A percentile compares a stretch with the other conserved stretches of the same genome.
phyloP scores from a whole-genome alignment of 73 alveolate species.

The Paramecium bursaria region DNA sequence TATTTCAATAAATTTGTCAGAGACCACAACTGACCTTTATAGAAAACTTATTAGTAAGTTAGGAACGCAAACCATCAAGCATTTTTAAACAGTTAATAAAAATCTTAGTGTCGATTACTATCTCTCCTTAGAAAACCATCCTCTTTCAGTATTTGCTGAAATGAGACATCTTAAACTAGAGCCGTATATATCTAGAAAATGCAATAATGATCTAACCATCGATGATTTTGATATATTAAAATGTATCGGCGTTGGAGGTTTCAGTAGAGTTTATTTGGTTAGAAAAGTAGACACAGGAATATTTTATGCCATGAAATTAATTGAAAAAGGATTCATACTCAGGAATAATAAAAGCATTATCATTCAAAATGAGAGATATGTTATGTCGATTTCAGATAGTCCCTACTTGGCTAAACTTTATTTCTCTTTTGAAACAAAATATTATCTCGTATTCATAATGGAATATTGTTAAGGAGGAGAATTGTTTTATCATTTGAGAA shows the following conservation, averaged over 20 bases:
- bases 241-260: conserved; percentile 60
- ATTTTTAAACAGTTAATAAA: conserved; percentile 21
- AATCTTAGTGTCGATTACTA: conserved; percentile 28
- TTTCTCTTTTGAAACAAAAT: conserved; percentile 68
- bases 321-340: conserved; percentile 40
- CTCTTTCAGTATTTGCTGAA: conserved; percentile 45
- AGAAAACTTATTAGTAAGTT: conserved; percentile 15
- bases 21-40: conserved; percentile 16
- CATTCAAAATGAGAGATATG: conserved; percentile 54
- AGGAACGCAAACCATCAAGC: background rate
- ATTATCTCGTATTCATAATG: conserved; percentile 74
- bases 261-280: conserved; percentile 25
- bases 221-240: conserved; percentile 8
- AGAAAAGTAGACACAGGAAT: conserved; percentile 30
- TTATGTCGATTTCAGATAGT: conserved; percentile 13
- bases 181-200: conserved; percentile 11
- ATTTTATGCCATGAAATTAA: conserved; percentile 57
- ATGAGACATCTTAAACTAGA: conserved; percentile 40
- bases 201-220: background rate
- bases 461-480: conserved; percentile 86
- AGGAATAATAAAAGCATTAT: conserved; percentile 55
- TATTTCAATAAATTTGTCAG: too few relatives aligned
- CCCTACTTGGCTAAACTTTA: conserved; percentile 64
- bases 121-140: conserved; percentile 23
- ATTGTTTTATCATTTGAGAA: conserved; percentile 75